phyloP scores from a whole-genome alignment of 108 stramenopile species.

The Nitzschia sp. region DNA sequence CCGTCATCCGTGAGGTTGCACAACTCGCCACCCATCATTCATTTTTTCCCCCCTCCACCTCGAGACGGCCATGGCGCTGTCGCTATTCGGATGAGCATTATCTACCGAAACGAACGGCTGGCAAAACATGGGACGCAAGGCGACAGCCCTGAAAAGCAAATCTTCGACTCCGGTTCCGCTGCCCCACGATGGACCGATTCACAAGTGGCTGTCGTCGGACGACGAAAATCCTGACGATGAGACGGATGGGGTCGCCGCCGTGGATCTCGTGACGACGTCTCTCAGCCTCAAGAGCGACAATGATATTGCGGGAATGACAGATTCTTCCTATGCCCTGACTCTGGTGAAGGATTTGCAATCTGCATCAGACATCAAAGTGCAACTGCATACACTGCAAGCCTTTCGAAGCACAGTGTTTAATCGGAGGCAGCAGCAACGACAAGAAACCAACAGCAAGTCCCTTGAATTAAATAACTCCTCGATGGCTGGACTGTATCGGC shows the following conservation, averaged over 20 bases:
- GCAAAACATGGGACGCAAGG: constrained; percentile 10
- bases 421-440: not conserved
- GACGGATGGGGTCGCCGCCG: not conserved
- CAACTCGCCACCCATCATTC: no score
- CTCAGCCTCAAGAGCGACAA: not conserved
- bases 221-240: not conserved
- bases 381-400: constrained; percentile 32
- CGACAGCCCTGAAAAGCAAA: constrained; percentile 17
- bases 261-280: not conserved
- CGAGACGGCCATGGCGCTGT: no score
- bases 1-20: no score
- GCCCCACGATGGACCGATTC: constrained; percentile 51
- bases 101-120: no score
- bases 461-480: not conserved
- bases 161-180: constrained; percentile 27
- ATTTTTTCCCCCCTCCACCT: no score
- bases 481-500: constrained; percentile 36
- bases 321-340: not conserved
- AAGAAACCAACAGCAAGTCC: not conserved
- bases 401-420: constrained; percentile 25
- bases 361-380: constrained; percentile 17
- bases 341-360: constrained; percentile 6
- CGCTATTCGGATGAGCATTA: no score
- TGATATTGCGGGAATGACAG: not conserved
- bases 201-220: not conserved